phyloP scores from a whole-genome alignment of 1,139 yeast genomes.

The Meyerozyma elateridarum region DNA sequence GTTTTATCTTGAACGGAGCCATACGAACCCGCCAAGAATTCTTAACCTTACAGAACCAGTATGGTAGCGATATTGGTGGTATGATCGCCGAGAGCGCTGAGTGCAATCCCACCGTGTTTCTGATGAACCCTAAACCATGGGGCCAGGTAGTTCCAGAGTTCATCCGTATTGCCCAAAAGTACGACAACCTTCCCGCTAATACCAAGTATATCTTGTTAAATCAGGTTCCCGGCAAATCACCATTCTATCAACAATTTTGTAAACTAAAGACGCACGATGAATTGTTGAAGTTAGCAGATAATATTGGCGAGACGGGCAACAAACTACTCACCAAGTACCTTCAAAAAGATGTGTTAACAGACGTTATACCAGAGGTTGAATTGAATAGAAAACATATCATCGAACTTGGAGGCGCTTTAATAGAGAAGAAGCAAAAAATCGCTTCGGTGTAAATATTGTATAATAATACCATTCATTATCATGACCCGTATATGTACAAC shows the following conservation, averaged over 20 bases:
- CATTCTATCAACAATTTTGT: slow-evolving; percentile 53
- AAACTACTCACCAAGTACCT: slow-evolving; percentile 29
- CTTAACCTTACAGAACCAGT: slow-evolving; percentile 43
- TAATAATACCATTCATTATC: slow-evolving; percentile 3
- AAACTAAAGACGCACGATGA: slow-evolving; percentile 55
- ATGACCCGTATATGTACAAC: slow-evolving; percentile 9
- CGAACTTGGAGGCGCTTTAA: background rate
- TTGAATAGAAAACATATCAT: background rate
- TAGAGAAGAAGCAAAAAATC: background rate
- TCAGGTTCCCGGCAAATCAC: slow-evolving; percentile 75
- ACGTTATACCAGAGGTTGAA: slow-evolving; percentile 11
- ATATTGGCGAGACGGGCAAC: slow-evolving; percentile 25
- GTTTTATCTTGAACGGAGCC: slow-evolving; percentile 80
- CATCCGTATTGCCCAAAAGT: slow-evolving; percentile 43
- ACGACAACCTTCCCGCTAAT: slow-evolving; percentile 62
- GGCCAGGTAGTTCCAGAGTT: slow-evolving; percentile 51
- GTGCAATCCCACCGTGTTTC: slow-evolving; percentile 75
- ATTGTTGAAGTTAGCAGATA: slow-evolving; percentile 26
- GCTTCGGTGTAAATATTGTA: background rate
- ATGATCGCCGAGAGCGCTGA: slow-evolving; percentile 96
- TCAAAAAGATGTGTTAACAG: slow-evolving; percentile 27
- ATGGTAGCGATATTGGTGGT: slow-evolving; percentile 64
- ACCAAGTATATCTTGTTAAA: slow-evolving; percentile 77
- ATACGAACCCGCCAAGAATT: slow-evolving; percentile 55
- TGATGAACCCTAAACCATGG: slow-evolving; percentile 48